A percentile compares a stretch with the other conserved stretches of the same genome.
phyloP scores from a whole-genome alignment of 2,329 filamentous ascomycete genomes.

The Arthrinium phaeospermum region DNA sequence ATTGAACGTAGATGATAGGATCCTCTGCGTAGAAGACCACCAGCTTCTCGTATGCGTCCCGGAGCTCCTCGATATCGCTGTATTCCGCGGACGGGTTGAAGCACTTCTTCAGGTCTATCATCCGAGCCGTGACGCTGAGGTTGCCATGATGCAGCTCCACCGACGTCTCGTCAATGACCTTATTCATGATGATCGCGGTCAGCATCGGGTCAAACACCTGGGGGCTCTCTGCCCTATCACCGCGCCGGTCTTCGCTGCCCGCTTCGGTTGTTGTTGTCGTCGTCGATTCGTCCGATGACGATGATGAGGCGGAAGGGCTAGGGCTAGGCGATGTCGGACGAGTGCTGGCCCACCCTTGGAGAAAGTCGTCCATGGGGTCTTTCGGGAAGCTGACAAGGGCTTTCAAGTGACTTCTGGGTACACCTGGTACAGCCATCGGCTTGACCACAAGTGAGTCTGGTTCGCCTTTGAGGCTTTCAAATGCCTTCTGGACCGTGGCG shows the following conservation, averaged over 20 bases:
- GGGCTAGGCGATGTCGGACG: background rate
- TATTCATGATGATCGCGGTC: background rate
- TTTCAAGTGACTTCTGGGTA: background rate
- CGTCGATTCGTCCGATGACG: too few relatives aligned
- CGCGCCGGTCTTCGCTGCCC: background rate
- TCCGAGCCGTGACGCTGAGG: constrained; percentile 2
- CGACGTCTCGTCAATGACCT: background rate
- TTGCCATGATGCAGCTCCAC: background rate
- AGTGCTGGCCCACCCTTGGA: background rate
- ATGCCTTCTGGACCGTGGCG: background rate
- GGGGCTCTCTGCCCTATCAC: background rate
- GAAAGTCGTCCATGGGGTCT: background rate
- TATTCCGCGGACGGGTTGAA: background rate
- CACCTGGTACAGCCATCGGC: background rate
- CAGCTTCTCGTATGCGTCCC: background rate
- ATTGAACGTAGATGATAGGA: background rate
- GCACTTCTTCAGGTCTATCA: background rate
- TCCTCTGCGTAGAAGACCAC: background rate
- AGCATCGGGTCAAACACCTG: background rate
- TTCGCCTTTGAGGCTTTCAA: background rate
- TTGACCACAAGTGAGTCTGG: background rate
- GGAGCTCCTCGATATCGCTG: constrained; percentile 1
- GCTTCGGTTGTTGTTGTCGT: background rate
- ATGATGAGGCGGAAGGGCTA: background rate
- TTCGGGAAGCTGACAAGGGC: background rate